A percentile compares a stretch with the other conserved stretches of the same genome.
phyloP scores from a whole-genome alignment of 257 asterid genomes.

The Phtheirospermum japonicum region DNA sequence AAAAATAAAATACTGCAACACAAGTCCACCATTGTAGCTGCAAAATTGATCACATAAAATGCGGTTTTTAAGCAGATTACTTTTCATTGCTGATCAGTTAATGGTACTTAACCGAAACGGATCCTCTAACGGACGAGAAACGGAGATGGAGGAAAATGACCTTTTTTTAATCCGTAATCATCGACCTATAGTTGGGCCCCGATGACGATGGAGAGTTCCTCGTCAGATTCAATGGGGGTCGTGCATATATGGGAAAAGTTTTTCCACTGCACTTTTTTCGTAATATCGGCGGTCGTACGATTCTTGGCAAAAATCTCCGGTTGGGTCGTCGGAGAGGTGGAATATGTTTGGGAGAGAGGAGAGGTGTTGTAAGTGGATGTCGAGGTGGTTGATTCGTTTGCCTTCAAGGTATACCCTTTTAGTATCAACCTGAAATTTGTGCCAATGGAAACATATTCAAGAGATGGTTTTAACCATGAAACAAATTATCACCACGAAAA shows the following conservation, averaged over 20 bases:
- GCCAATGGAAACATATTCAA: no score
- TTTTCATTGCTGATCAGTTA: no score
- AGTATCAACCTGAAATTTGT: no score
- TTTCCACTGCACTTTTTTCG: slow-evolving; percentile 94
- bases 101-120: slow-evolving; percentile 58
- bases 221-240: slow-evolving; percentile 89
- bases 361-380: slow-evolving; percentile 91
- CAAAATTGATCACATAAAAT: no score
- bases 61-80: no score
- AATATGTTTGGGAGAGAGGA: slow-evolving; percentile 86
- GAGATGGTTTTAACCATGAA: no score
- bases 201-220: slow-evolving; percentile 77
- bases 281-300: slow-evolving; percentile 65
- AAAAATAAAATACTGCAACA: no score
- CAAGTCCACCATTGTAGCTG: no score
- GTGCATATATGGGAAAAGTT: slow-evolving; percentile 95
- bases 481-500: no score
- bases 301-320: slow-evolving; percentile 43
- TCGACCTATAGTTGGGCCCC: slow-evolving; percentile 82
- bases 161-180: slow-evolving; percentile 76
- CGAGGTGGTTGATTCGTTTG: no score
- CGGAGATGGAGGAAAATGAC: slow-evolving; percentile 69
- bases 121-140: slow-evolving; percentile 72
- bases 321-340: slow-evolving; percentile 74
- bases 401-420: no score